A percentile compares a stretch with the other conserved stretches of the same genome.
Evolutionary conservation across 176 grass and related monocot genomes (phyloP).

Genomic region (Oryza officinalis): DNA sequence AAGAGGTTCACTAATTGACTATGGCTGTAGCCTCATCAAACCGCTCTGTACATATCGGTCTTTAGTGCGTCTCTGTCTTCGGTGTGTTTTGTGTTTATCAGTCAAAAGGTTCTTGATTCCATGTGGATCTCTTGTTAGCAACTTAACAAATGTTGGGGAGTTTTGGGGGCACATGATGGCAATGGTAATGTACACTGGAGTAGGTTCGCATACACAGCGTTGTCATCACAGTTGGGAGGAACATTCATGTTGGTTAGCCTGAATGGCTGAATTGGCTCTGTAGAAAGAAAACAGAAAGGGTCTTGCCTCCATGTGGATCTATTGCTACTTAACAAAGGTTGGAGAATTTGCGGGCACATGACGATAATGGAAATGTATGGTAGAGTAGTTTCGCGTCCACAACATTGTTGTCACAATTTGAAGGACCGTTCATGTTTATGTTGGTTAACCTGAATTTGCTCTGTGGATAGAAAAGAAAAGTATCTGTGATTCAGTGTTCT

Average conservation of each 20-base stretch:
- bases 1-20: not conserved
- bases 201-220: not conserved
- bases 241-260: not conserved
- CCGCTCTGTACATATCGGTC: not conserved
- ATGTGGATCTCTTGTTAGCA: slow-evolving; percentile 17
- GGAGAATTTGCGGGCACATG: too few relatives aligned
- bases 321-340: too few relatives aligned
- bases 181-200: not conserved
- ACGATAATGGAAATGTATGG: too few relatives aligned
- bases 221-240: not conserved
- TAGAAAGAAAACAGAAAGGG: not conserved
- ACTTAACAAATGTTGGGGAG: not conserved
- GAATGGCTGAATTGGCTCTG: not conserved
- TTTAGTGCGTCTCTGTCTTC: not conserved
- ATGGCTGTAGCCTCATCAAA: slow-evolving; percentile 7
- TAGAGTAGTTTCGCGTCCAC: too few relatives aligned
- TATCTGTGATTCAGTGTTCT: too few relatives aligned
- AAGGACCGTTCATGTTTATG: too few relatives aligned
- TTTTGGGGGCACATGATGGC: not conserved
- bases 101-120: slow-evolving; percentile 22
- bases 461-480: too few relatives aligned
- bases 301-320: too few relatives aligned
- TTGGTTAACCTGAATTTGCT: too few relatives aligned
- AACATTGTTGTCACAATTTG: too few relatives aligned
- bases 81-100: not conserved